phyloP scores from a whole-genome alignment of 176 grass and related monocot genomes.

The Musa itinerans region DNA sequence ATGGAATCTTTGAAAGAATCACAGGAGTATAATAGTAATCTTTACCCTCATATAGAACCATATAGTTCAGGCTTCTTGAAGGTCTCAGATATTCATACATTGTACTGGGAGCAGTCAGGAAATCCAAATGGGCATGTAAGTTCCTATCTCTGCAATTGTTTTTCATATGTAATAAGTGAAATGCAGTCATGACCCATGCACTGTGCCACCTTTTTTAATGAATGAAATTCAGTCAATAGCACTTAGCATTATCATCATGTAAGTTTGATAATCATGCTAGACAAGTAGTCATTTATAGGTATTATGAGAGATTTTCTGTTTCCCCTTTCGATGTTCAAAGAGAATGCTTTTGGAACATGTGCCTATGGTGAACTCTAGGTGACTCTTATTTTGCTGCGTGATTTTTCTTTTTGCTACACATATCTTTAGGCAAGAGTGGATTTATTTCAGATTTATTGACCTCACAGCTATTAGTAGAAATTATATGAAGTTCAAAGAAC shows the following conservation, averaged over 20 bases:
- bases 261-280: not conserved
- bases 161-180: not conserved
- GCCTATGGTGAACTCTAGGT: not conserved
- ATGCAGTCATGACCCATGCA: not conserved
- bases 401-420: not conserved
- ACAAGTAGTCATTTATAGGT: not conserved
- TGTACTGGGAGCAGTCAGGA: conserved; percentile 94
- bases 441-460: not conserved
- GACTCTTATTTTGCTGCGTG: not conserved
- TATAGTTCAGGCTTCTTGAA: conserved; percentile 56
- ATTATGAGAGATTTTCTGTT: not conserved
- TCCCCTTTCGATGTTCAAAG: no score
- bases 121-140: conserved; percentile 76
- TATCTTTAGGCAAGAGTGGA: not conserved
- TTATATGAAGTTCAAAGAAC: not conserved
- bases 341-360: no score
- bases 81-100: conserved; percentile 70
- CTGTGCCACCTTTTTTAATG: not conserved
- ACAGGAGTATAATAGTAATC: conserved; percentile 23
- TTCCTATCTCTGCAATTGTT: not conserved
- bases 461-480: not conserved
- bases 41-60: conserved; percentile 65
- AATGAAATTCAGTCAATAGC: not conserved
- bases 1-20: conserved; percentile 27
- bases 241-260: not conserved